Evolutionary conservation across 306 rosid genomes (phyloP), one percentile per base, ranked within the genome.

Genomic region (Trifolium dubium): DNA sequence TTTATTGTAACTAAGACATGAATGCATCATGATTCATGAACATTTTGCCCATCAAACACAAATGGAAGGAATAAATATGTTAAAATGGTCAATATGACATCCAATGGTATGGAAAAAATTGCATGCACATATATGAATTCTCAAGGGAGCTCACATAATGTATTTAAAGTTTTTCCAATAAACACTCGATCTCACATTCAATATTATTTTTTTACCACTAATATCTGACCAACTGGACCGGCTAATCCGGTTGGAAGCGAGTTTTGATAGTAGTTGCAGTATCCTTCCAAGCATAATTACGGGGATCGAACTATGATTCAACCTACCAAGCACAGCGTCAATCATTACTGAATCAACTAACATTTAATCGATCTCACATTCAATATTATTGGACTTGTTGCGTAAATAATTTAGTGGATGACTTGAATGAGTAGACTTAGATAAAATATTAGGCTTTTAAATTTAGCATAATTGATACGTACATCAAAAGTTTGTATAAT

Each of bases 61-160:
- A 72, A 78, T 30, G 44, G 47, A 65, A 79, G 67, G 64, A 71
- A 71, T 13, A 13, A 44, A 11, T 64, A 65, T 30, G 30, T 23
- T 17, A 41, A 63, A 79, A 64, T 72, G 69, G 51, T 28, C 53
- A 72, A 79, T 62, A 63, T 73, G 59, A 50, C 70, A 79, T 73
- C 64, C 44, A 77, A 70, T n/a, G 69, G 53, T 51, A 65, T 72
- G 66, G 63, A 65, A 59, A 59, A 59, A 18, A 18, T 59, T 59
- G 37, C 39, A 59, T 59, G 31, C 60, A 53, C 29, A 18, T 6
- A 8, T 3, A 17, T 53, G 12, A 51, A 8, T 3, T 53, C 12
- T 7, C 4, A 7, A 2, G 12, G 23, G 23, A 23, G 23, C 23
- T 23, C 0, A 23, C 23, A 49, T 6, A 6, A 5, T 18, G 7